These are phyloP conservation scores for Hanseniaspora jakobsenii DNA, from an alignment of 805 yeast genomes.

Conservation along the genomic window DNA sequence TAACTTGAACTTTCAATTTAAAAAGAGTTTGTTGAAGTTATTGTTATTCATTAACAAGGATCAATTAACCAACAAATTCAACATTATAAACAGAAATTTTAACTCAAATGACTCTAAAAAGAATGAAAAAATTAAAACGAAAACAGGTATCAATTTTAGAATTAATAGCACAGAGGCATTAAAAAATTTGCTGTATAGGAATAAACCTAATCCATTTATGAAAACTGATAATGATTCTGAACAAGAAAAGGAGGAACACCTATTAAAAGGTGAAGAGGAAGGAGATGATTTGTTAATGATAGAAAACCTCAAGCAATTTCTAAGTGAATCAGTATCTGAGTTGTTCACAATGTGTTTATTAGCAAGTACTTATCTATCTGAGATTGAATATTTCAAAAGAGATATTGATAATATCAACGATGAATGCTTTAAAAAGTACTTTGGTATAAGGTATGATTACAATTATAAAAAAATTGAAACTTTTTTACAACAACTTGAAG, in stretches of 20 bases:
- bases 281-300: neutral
- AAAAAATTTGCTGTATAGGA: too few relatives aligned
- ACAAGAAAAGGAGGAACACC: too few relatives aligned
- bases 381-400: neutral
- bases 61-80: neutral
- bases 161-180: too few relatives aligned
- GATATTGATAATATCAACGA: neutral
- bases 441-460: neutral
- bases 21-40: neutral
- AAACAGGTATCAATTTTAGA: too few relatives aligned
- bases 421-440: neutral
- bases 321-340: neutral
- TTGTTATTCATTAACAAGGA: neutral
- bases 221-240: too few relatives aligned
- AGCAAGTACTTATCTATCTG: neutral
- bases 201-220: too few relatives aligned
- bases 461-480: neutral
- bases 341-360: neutral
- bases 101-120: neutral
- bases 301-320: neutral
- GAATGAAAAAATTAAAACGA: too few relatives aligned
- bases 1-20: slow-evolving; percentile 4
- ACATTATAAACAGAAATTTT: neutral
- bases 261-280: too few relatives aligned
- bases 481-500: neutral